A percentile compares a stretch with the other conserved stretches of the same genome.
These are phyloP conservation scores for Zostera marina DNA, from an alignment of 116 monocot genomes.

Conservation along the genomic window DNA sequence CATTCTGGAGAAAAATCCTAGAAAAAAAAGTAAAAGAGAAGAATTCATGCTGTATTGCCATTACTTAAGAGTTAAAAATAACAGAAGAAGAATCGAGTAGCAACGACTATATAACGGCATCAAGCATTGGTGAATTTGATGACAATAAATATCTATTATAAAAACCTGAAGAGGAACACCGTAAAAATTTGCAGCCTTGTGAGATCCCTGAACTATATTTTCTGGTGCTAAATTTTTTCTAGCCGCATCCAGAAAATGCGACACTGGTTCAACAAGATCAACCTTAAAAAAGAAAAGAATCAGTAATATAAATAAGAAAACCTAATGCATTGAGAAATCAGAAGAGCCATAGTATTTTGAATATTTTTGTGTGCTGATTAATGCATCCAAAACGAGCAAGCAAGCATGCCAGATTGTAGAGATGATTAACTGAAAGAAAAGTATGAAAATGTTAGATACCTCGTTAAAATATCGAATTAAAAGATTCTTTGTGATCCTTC, in stretches of 20 bases:
- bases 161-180: conserved; percentile 83
- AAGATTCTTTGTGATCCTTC: conserved; percentile 89
- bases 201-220: conserved; percentile 16
- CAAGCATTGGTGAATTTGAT: too few species aligned
- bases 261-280: conserved; percentile 91
- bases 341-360: background rate
- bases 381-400: too few species aligned
- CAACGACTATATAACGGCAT: too few species aligned
- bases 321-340: background rate
- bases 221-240: conserved; percentile 46
- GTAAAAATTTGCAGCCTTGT: conserved; percentile 73
- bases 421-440: too few species aligned
- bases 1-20: conserved; percentile 86
- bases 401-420: too few species aligned
- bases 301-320: too few species aligned
- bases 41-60: background rate
- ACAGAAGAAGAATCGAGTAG: too few species aligned
- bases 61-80: background rate
- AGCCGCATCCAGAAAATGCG: conserved; percentile 84
- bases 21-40: background rate
- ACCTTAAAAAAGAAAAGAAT: conserved; percentile 23
- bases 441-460: conserved; percentile 14
- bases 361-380: background rate
- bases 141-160: background rate
- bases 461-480: conserved; percentile 75